A percentile compares a stretch with the other conserved stretches of the same genome.
Evolutionary conservation across 2,329 filamentous ascomycete species (phyloP).

Genomic region (Phialophora chinensis): DNA sequence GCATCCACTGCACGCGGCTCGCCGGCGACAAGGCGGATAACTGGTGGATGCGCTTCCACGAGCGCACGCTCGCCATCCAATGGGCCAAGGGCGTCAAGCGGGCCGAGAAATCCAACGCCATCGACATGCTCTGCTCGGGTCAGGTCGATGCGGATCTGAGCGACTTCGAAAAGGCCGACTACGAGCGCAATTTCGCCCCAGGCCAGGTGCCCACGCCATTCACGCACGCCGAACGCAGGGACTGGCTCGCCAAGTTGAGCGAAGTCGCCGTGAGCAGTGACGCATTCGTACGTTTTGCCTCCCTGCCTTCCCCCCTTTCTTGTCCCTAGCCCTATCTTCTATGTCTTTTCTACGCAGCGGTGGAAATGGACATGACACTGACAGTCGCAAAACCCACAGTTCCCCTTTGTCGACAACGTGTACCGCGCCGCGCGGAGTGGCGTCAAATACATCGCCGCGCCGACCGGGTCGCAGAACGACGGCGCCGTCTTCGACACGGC

Average conservation of each 20-base stretch:
- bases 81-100: constrained; percentile 99
- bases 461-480: constrained; percentile 71
- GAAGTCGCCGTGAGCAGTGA: constrained; percentile 87
- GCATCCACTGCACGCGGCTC: constrained; percentile 97
- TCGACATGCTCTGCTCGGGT: constrained; percentile 91
- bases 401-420: constrained; percentile 98
- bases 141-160: constrained; percentile 73
- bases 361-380: background rate
- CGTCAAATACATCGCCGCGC: constrained; percentile 94
- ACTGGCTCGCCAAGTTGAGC: constrained; percentile 79
- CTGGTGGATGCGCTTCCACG: constrained; percentile 99
- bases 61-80: constrained; percentile 82
- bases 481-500: constrained; percentile 72
- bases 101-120: constrained; percentile 96
- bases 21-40: constrained; percentile 98
- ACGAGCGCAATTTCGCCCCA: constrained; percentile 87
- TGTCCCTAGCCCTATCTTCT: background rate
- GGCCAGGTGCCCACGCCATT: constrained; percentile 74
- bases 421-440: constrained; percentile 88
- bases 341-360: background rate
- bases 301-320: background rate
- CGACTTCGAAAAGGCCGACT: constrained; percentile 82
- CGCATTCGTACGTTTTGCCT: constrained; percentile 77
- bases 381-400: constrained; percentile 57
- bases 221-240: constrained; percentile 79